phyloP scores from a whole-genome alignment of 2,329 filamentous ascomycete species.

The Fusarium sarcochroum region DNA sequence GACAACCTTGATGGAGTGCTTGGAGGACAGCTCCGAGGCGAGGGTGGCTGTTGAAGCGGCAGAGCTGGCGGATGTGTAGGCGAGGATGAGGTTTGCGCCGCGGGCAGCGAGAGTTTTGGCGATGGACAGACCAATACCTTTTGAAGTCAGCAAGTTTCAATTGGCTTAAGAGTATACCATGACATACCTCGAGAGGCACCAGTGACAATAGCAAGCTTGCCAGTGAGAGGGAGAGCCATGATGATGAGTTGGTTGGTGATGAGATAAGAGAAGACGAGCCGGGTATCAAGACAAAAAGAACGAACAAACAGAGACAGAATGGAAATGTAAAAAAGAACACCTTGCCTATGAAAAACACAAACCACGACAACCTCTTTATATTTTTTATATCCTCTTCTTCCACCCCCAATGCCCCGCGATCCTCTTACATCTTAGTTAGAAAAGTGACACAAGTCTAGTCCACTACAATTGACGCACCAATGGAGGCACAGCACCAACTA shows the following conservation, averaged over 20 bases:
- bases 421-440: slow-evolving; percentile 17
- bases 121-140: slow-evolving; percentile 46
- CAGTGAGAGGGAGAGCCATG: slow-evolving; percentile 69
- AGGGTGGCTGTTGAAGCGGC: slow-evolving; percentile 39
- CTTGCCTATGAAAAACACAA: not conserved
- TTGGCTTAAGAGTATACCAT: slow-evolving; percentile 7
- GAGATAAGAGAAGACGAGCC: not conserved
- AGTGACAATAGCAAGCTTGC: slow-evolving; percentile 84
- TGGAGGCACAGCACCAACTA: slow-evolving; percentile 24
- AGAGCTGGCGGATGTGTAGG: slow-evolving; percentile 43
- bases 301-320: not conserved
- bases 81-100: slow-evolving; percentile 48
- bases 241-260: slow-evolving; percentile 11
- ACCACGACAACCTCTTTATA: slow-evolving; percentile 18
- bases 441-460: slow-evolving; percentile 7
- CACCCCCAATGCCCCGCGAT: slow-evolving; percentile 15
- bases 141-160: slow-evolving; percentile 9
- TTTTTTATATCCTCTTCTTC: slow-evolving; percentile 14
- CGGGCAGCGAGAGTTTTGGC: slow-evolving; percentile 46
- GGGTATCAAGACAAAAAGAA: slow-evolving; percentile 18
- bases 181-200: slow-evolving; percentile 80
- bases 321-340: not conserved
- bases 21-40: slow-evolving; percentile 42
- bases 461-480: slow-evolving; percentile 45
- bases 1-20: slow-evolving; percentile 72